Evolutionary conservation across 2,329 filamentous ascomycete species (phyloP), one percentile per base, ranked within the genome.

Genomic region (Colletotrichum gigasporum): DNA sequence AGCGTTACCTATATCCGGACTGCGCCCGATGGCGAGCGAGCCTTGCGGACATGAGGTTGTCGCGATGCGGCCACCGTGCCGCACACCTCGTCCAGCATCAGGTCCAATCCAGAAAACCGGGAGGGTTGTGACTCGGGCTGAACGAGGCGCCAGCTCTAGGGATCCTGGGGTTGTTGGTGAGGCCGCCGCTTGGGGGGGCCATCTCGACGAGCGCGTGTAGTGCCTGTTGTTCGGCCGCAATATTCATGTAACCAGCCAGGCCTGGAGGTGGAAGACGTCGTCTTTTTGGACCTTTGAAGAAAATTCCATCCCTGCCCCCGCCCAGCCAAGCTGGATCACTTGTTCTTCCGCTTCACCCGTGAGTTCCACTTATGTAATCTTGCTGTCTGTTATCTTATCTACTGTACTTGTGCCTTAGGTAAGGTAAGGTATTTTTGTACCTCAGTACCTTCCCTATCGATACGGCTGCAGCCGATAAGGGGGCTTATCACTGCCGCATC

Each of bases 281-380:
- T 22, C 20, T 50, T 16, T 12, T 11, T 26, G 26, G 44, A 32
- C 24, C 10, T 32, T 26, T 30, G 18, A 32, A 32, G 24, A 34
- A 28, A n/a, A 18, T 48, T 48, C 39, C 10, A 42, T 20, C 11
- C 39, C 24, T 16, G 24, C 39, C 30, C 30, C 12, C 30, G 12
- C 30, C 26, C 9, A 16, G 42, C 42, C 42, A 50, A 44, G 34
- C 34, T 50, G 42, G 58, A 16, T 47, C 41, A 24, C 30, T 30
- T 37, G 22, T 63, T 52, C 53, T 62, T 44, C 51, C 34, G 32
- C 26, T 20, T 39, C 44, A 51, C 35, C 35, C 11, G 22, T 12
- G n/a, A 12, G 10, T 44, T 26, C 6, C 18, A 14, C 22, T 28
- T 41, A 24, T 5, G 26, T 26, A 39, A 24, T 6, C 3, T n/a